phyloP scores from a whole-genome alignment of 306 rosid genomes.

The Gynostemma pentaphyllum region DNA sequence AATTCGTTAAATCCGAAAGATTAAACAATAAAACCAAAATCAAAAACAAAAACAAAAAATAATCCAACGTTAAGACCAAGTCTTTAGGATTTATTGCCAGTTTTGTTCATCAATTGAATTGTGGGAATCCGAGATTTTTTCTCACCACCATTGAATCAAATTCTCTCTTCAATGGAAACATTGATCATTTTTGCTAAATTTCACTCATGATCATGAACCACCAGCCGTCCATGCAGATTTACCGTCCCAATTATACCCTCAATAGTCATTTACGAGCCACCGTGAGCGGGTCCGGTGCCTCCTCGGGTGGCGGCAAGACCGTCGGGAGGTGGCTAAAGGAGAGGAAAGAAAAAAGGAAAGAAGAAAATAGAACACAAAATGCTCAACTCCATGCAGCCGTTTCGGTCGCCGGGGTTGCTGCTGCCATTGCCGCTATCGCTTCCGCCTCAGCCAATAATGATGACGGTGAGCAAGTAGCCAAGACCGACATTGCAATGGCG shows the following conservation, averaged over 20 bases:
- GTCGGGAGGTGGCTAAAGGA: slow-evolving; percentile 94
- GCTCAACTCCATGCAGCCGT: slow-evolving; percentile 88
- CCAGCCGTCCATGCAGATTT: slow-evolving; percentile 30
- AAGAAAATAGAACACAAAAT: slow-evolving; percentile 69
- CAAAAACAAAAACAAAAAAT: no score
- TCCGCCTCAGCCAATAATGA: slow-evolving; percentile 60
- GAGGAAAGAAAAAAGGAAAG: slow-evolving; percentile 85
- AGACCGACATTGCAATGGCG: slow-evolving; percentile 80
- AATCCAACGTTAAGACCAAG: slow-evolving; percentile 16
- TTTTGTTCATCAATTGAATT: slow-evolving; percentile 12
- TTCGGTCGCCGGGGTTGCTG: slow-evolving; percentile 83
- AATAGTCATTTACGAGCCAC: slow-evolving; percentile 25
- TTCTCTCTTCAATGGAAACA: no score
- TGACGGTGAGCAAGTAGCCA: slow-evolving; percentile 51
- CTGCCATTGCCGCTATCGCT: slow-evolving; percentile 73
- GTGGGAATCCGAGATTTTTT: slow-evolving; percentile 13
- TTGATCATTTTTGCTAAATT: not conserved
- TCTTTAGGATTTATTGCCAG: not conserved
- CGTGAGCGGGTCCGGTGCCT: slow-evolving; percentile 11
- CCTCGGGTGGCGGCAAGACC: slow-evolving; percentile 47
- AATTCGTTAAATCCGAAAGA: not conserved
- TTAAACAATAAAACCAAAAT: no score
- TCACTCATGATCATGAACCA: not conserved
- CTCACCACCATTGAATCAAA: not conserved
- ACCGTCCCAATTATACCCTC: slow-evolving; percentile 31